phyloP scores from a whole-genome alignment of 1,284 basidiomycete genomes.

The Puccinia horiana region DNA sequence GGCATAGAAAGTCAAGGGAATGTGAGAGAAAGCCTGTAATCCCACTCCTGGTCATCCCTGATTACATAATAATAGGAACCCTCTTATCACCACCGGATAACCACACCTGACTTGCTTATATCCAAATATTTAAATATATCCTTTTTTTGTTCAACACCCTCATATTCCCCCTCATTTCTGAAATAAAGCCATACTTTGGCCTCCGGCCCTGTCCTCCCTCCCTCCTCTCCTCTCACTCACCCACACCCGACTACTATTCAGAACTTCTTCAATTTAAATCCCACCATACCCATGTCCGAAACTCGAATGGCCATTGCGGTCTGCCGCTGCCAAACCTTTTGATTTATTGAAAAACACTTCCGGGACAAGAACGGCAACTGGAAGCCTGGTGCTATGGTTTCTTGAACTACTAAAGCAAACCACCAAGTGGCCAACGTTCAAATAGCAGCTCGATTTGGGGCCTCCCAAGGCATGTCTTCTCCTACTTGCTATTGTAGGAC shows the following conservation, averaged over 20 bases:
- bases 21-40: too few relatives aligned
- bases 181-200: too few relatives aligned
- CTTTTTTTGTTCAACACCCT: too few relatives aligned
- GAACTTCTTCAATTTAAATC: neutral
- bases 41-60: too few relatives aligned
- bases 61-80: too few relatives aligned
- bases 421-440: neutral
- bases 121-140: too few relatives aligned
- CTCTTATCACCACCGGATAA: too few relatives aligned
- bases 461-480: neutral
- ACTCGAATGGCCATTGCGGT: conserved; percentile 5
- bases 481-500: neutral
- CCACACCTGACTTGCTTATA: too few relatives aligned
- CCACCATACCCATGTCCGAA: neutral
- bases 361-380: conserved; percentile 14
- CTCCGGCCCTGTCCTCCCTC: neutral
- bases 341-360: conserved; percentile 11
- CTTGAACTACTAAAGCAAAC: neutral
- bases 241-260: neutral
- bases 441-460: neutral
- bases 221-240: neutral
- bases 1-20: too few relatives aligned
- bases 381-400: conserved; percentile 1
- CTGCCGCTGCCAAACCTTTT: conserved; percentile 5
- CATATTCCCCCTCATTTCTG: neutral